phyloP scores from a whole-genome alignment of 2,329 filamentous ascomycete genomes.

The Botrytis fabae region DNA sequence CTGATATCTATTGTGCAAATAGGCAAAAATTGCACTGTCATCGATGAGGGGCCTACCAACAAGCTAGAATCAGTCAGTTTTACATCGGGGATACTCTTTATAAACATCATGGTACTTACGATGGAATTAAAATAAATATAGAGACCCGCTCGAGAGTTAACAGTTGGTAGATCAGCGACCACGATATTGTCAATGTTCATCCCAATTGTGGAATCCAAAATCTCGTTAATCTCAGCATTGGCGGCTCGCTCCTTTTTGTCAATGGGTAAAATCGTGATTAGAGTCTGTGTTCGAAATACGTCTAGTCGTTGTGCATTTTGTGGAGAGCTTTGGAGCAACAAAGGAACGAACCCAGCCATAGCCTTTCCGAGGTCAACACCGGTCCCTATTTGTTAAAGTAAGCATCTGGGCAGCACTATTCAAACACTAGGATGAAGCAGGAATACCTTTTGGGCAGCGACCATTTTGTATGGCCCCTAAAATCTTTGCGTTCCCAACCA shows the following conservation, averaged over 20 bases:
- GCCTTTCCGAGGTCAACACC: slow-evolving; percentile 48
- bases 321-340: slow-evolving; percentile 57
- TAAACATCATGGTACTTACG: slow-evolving; percentile 50
- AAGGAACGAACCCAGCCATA: slow-evolving; percentile 55
- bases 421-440: no score
- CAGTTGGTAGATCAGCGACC: slow-evolving; percentile 65
- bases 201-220: slow-evolving; percentile 57
- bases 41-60: slow-evolving; percentile 81
- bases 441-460: slow-evolving; percentile 47
- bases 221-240: slow-evolving; percentile 56
- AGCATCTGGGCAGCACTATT: background rate
- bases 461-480: slow-evolving; percentile 54
- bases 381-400: slow-evolving; percentile 41
- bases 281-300: slow-evolving; percentile 56
- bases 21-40: slow-evolving; percentile 74
- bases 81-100: background rate
- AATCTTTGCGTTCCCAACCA: slow-evolving; percentile 60
- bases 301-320: slow-evolving; percentile 53
- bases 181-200: slow-evolving; percentile 45
- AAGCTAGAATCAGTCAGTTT: slow-evolving; percentile 56
- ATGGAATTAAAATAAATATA: slow-evolving; percentile 84
- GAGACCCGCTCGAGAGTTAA: slow-evolving; percentile 77
- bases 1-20: slow-evolving; percentile 82
- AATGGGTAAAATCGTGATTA: slow-evolving; percentile 55
- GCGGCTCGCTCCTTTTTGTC: slow-evolving; percentile 53